Evolutionary conservation across 352 stramenopile genomes (phyloP).

Genomic region (Peronospora destructor): DNA sequence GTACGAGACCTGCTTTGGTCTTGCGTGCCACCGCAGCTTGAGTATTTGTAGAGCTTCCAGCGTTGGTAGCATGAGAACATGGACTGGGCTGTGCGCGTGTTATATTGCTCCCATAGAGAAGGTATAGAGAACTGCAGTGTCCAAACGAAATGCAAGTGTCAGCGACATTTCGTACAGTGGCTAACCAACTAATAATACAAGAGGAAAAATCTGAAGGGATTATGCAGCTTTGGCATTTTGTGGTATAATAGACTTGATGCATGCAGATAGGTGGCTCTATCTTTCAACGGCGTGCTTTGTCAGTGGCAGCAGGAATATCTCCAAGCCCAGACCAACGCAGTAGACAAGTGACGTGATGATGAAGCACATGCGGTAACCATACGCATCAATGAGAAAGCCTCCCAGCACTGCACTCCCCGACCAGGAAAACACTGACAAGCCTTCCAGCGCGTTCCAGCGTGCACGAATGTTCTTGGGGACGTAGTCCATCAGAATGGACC

Average conservation of each 20-base stretch:
- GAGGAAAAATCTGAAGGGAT: too few relatives aligned
- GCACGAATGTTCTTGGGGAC: constrained; percentile 66
- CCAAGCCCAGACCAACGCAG: constrained; percentile 41
- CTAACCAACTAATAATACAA: too few relatives aligned
- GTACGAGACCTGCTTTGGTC: too few relatives aligned
- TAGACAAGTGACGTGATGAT: constrained; percentile 76
- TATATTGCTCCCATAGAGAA: too few relatives aligned
- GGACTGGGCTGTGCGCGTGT: too few relatives aligned
- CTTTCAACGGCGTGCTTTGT: constrained; percentile 53
- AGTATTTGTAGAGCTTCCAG: too few relatives aligned
- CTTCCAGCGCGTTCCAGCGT: constrained; percentile 70
- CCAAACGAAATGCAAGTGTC: too few relatives aligned
- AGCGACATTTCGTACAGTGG: too few relatives aligned
- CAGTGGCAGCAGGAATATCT: constrained; percentile 54
- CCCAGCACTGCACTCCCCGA: constrained; percentile 73
- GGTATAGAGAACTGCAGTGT: too few relatives aligned
- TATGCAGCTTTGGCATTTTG: too few relatives aligned
- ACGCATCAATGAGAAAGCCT: constrained; percentile 69
- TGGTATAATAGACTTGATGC: constrained; percentile 3
- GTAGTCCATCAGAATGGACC: constrained; percentile 75
- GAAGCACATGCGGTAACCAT: constrained; percentile 73
- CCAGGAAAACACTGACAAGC: constrained; percentile 72
- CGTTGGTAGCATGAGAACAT: too few relatives aligned
- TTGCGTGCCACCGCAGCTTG: too few relatives aligned
- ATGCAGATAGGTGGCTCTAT: constrained; percentile 10